Conservation (phyloP, 257 asterid species). For the Solanum sejunctum region DNA sequence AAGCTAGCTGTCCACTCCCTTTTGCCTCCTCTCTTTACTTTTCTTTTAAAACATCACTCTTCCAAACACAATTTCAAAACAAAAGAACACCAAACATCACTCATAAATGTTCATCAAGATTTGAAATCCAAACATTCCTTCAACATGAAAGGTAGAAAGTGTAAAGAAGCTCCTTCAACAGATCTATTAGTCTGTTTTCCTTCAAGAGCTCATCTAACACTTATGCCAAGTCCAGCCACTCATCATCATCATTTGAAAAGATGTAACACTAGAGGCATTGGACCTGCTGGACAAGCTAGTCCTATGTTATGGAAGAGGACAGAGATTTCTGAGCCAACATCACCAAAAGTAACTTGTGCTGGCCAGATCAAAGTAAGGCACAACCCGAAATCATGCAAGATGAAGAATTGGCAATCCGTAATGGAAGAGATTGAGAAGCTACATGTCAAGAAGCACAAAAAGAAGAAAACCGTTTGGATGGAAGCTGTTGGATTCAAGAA, state of each 20-base stretch:
- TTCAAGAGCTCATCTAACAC: slow-evolving; percentile 55
- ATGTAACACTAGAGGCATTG: neutral
- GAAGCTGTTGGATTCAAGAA: slow-evolving; percentile 65
- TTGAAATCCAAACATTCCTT: neutral
- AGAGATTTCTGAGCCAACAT: slow-evolving; percentile 59
- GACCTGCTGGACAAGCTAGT: slow-evolving; percentile 28
- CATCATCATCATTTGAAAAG: slow-evolving; percentile 19
- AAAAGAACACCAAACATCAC: neutral
- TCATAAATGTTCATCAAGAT: neutral
- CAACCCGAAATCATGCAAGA: slow-evolving; percentile 34
- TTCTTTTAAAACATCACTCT: neutral
- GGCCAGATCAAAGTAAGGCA: slow-evolving; percentile 71
- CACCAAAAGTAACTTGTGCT: slow-evolving; percentile 85
- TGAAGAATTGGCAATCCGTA: slow-evolving; percentile 83
- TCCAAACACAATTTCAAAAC: neutral
- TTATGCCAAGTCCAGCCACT: slow-evolving; percentile 79
- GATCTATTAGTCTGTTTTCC: slow-evolving; percentile 86
- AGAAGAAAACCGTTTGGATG: slow-evolving; percentile 34
- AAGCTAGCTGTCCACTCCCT: neutral
- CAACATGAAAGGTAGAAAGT: slow-evolving; percentile 51
- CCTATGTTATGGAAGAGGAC: slow-evolving; percentile 39
- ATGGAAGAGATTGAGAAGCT: slow-evolving; percentile 84
- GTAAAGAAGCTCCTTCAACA: slow-evolving; percentile 63
- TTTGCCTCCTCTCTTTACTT: neutral
- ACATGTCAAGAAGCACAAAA: slow-evolving; percentile 34